Conservation (phyloP, 2,329 filamentous ascomycete species). For the Fusarium dlaminii region DNA sequence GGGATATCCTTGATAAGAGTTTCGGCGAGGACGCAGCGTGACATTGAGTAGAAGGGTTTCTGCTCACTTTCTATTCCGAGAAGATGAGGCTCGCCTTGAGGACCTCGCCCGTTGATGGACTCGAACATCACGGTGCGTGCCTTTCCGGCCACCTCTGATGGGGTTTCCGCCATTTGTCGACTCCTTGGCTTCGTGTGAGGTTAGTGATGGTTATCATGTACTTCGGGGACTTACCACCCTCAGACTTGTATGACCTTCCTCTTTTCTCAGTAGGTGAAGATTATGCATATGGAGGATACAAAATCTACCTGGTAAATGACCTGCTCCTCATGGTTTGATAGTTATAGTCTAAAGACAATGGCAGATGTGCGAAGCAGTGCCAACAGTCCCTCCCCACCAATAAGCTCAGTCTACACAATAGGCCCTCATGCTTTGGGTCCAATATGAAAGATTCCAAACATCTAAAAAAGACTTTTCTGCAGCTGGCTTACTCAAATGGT, state of each 20-base stretch:
- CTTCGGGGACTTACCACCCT: neutral
- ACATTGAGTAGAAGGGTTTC: neutral
- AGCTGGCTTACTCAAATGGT: neutral
- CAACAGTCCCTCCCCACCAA: neutral
- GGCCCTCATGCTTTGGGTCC: neutral
- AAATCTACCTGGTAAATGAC: neutral
- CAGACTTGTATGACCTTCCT: neutral
- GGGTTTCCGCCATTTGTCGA: neutral
- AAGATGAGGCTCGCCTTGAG: neutral
- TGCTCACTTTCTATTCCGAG: neutral
- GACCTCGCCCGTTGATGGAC: neutral
- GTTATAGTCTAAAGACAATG: neutral
- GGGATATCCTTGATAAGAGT: slow-evolving; percentile 19
- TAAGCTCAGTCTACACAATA: neutral
- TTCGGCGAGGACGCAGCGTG: slow-evolving; percentile 11
- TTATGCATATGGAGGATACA: neutral
- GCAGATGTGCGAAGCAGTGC: neutral
- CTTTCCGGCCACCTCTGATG: neutral
- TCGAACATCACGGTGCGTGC: neutral
- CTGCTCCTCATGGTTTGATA: neutral
- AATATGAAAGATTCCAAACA: neutral
- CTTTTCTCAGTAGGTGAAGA: neutral
- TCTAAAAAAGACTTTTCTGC: neutral
- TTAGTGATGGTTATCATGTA: neutral
- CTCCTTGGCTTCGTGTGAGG: neutral